Evolutionary conservation across 176 grass and related monocot species (phyloP), one percentile per base, ranked within the genome.

Genomic region (Saccharum spontaneum): DNA sequence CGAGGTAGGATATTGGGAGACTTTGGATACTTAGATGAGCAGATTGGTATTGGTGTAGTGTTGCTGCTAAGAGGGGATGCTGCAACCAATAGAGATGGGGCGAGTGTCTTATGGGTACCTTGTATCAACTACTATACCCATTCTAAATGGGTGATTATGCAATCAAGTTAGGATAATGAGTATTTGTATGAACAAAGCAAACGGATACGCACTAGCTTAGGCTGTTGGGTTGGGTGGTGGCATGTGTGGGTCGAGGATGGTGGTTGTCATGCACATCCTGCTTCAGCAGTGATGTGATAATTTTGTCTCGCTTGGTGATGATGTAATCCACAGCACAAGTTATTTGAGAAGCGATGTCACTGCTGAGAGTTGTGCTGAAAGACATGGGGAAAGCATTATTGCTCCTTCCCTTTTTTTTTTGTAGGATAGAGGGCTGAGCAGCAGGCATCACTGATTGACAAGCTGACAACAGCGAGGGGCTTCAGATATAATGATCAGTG

Each of bases 281-380:
- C 69, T 54, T 24, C 44, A 66, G 23, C 17, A 62, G 65, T 30
- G 14, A 80, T 75, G 22, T n/a, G 14, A n/a, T 81, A 17, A 11
- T 74, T 80, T 79, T 43, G 18, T 55, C 4, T 65, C 30, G 36
- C 17, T 66, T 23, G 13, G 6, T 52, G 20, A 7, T 59, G 22
- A 20, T 8, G 4, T 43, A 40, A 43, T 40, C 10, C 12, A 36
- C 2, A 10, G 12, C 71, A 48, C 34, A 7, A n/a, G 43, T 76
- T 80, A 70, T 46, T 68, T 39, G 24, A 45, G 33, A 38, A 60
- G 13, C 62, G 67, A 64, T 86, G 12, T 63, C 76, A 48, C 16
- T 63, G 34, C 20, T 13, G 10, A 8, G 4, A 79, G 39, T 59
- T 43, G 26, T 46, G 40, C 26, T 36, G 18, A 20, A 22, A 61